Percentiles rank a stretch among this genome's conserved stretches.
Evolutionary conservation across 2,329 filamentous ascomycete species (phyloP).

Genomic region (Parastagonospora nodorum): DNA sequence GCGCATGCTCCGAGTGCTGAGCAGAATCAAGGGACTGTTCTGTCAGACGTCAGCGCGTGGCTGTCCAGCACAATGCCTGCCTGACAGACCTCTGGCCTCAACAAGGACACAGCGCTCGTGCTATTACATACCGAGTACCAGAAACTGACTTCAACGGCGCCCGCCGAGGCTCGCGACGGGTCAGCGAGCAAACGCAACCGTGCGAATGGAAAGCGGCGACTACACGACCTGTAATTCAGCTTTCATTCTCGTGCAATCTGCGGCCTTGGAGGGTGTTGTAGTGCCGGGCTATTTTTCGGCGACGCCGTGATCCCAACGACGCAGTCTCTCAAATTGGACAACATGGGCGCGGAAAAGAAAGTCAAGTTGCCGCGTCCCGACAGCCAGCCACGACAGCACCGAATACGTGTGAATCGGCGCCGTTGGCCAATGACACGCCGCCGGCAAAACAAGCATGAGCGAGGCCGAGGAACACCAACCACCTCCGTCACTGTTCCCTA

Average conservation of each 20-base stretch:
- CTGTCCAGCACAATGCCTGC: no score
- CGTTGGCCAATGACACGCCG: background rate
- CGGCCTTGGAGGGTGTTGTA: background rate
- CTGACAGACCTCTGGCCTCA: no score
- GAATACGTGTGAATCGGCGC: background rate
- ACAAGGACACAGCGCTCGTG: no score
- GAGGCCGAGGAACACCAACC: conserved; percentile 2
- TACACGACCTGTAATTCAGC: background rate
- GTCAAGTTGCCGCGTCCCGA: conserved; percentile 8
- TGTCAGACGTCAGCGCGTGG: no score
- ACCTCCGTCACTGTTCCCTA: conserved; percentile 7
- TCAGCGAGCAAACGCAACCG: background rate
- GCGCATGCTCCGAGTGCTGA: no score
- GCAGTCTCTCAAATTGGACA: background rate
- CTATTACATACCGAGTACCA: background rate
- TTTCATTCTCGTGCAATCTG: conserved; percentile 1
- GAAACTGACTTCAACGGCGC: background rate
- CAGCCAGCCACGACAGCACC: background rate
- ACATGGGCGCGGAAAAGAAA: conserved; percentile 3
- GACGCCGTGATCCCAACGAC: background rate
- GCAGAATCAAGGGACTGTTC: no score
- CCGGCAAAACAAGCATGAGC: conserved; percentile 1
- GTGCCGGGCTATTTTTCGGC: conserved; percentile 3
- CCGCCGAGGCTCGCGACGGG: no score
- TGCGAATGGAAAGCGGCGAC: background rate